Percentiles rank a stretch among this genome's conserved stretches.
These are phyloP conservation scores for Lodderomyces pseudojiufengensis DNA, from an alignment of 1,139 yeast species.

Conservation along the genomic window DNA sequence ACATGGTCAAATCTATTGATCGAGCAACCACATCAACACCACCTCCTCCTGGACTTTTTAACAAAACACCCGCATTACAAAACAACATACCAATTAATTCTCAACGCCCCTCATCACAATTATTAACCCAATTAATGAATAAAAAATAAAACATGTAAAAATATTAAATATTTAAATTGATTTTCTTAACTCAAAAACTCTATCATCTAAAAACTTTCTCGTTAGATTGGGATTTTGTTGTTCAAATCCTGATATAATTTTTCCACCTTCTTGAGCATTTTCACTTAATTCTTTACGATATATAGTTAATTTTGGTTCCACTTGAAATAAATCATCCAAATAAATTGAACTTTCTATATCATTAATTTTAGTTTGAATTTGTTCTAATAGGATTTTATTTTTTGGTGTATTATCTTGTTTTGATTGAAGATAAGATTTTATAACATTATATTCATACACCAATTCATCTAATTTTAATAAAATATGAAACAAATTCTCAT, in stretches of 20 bases:
- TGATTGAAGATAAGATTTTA: constrained; percentile 15
- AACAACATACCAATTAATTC: constrained; percentile 14
- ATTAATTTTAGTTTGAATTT: not conserved
- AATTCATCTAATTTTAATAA: constrained; percentile 23
- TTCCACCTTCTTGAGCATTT: constrained; percentile 32
- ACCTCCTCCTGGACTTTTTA: constrained; percentile 44
- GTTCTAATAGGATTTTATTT: too few species aligned
- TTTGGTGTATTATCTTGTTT: too few species aligned
- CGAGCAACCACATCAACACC: constrained; percentile 38
- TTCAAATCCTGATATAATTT: constrained; percentile 12
- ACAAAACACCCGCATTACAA: constrained; percentile 14
- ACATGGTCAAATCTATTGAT: constrained; percentile 31
- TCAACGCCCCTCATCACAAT: constrained; percentile 56
- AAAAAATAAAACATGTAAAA: constrained; percentile 46
- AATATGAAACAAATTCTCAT: constrained; percentile 16
- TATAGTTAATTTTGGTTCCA: constrained; percentile 23
- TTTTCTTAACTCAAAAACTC: constrained; percentile 3
- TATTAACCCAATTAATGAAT: constrained; percentile 66
- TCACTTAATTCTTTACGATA: constrained; percentile 28
- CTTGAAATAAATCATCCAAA: constrained; percentile 21
- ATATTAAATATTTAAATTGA: too few species aligned
- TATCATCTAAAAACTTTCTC: constrained; percentile 2
- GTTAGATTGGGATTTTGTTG: not conserved
- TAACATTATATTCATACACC: constrained; percentile 21
- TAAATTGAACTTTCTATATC: constrained; percentile 14